Percentiles rank a stretch among this genome's conserved stretches.
phyloP scores from a whole-genome alignment of 345 rosid genomes.

The Toxicodendron radicans region DNA sequence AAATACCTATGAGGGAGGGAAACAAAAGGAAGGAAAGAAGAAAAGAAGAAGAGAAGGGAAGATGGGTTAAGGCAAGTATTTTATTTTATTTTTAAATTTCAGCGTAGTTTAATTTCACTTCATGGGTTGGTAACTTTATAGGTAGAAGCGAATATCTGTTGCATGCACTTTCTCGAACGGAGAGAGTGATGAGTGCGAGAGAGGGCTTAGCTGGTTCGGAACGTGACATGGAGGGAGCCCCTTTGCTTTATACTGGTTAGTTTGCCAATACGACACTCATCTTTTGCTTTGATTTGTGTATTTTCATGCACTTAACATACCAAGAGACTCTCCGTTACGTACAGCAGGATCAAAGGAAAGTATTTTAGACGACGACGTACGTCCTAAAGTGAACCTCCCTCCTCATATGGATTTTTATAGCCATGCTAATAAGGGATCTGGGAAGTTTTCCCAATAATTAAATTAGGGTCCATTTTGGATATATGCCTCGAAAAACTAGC shows the following conservation, averaged over 20 bases:
- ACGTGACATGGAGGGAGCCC: conserved; percentile 34
- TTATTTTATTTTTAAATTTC: not conserved
- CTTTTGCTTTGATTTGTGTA: conserved; percentile 39
- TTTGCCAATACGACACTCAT: conserved; percentile 27
- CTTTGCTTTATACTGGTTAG: conserved; percentile 47
- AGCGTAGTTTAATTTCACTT: not conserved
- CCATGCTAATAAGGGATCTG: no score
- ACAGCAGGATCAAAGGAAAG: conserved; percentile 18
- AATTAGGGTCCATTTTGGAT: no score
- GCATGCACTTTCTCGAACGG: conserved; percentile 47
- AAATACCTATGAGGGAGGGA: not conserved
- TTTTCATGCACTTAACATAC: conserved; percentile 46
- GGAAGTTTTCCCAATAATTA: no score
- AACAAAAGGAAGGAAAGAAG: not conserved
- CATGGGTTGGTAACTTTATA: conserved; percentile 40
- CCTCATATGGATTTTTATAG: no score
- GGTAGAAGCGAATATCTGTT: conserved; percentile 43
- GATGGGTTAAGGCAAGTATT: conserved; percentile 27
- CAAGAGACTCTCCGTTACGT: conserved; percentile 23
- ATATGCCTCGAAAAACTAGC: no score
- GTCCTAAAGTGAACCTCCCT: not conserved
- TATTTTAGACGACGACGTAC: conserved; percentile 4
- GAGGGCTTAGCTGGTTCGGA: conserved; percentile 39
- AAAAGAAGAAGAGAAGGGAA: conserved; percentile 11
- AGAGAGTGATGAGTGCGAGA: conserved; percentile 27